Evolutionary conservation across 768 basidiomycete genomes (phyloP), one percentile per base, ranked within the genome.

Genomic region (Russula earlei): DNA sequence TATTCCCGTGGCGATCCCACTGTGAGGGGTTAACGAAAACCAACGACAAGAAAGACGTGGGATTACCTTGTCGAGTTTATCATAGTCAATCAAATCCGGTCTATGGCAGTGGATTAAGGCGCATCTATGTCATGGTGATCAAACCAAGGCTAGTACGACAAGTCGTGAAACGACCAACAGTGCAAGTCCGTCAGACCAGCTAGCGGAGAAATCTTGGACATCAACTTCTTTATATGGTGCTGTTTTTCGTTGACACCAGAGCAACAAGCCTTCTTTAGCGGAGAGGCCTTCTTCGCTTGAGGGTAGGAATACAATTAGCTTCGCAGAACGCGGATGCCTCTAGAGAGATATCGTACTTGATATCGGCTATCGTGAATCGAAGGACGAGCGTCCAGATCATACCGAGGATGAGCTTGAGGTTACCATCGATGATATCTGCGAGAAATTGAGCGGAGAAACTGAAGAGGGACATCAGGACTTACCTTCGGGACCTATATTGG

Each of bases 321-420:
- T 44, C 38, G 38, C 27, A 17, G 11, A 12, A 25, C 44, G 22
- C 9, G 29, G 27, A 40, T 5, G 2, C 19, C 34, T 29, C 34
- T 34, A 15, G 20, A 17, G 15, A 25, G 22, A 37, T 7, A 43
- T 72, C 83, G 58, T 61, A 93, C 94, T 85, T 96, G 74, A 99
- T 98, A 64, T 94, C 93, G 22, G 96, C 94, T 61, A 99, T 98
- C 5, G 94, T 96, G 70, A 98, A 98, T 12, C 95, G 86, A 31
- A 98, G 78, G 65, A 99, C 93, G 36, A 98, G 79, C 0, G 91
- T 95, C 96, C 96, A 98, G 62, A 99, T 97, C 94, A 94, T 91
- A 31, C 92, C 94, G n/a, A 98, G 80, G 49, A 95, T 97, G 53
- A 99, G 85, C 71, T 98, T 99, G 61, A 94, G 70, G 69, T 95